Percentiles rank a stretch among this genome's conserved stretches.
Evolutionary conservation across 306 rosid species (phyloP).

Genomic region (Cicer judaicum): DNA sequence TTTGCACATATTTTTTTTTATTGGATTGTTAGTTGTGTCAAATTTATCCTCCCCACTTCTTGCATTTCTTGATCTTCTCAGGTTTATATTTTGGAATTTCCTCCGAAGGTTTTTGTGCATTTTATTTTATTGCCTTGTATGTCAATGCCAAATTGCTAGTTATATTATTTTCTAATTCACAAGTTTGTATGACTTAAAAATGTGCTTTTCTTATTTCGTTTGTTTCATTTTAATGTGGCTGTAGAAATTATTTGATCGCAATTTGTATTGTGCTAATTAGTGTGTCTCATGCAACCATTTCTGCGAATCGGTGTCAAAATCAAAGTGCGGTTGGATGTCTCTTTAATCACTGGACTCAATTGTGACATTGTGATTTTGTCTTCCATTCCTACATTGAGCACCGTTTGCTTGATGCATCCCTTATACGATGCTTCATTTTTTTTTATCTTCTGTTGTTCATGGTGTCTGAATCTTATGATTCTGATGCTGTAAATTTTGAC

Average conservation of each 20-base stretch:
- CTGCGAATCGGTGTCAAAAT: background rate
- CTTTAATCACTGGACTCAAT: background rate
- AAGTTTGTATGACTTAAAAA: slow-evolving; percentile 15
- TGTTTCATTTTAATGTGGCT: slow-evolving; percentile 10
- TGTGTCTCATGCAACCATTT: background rate
- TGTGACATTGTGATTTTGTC: slow-evolving; percentile 1
- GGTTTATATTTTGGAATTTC: background rate
- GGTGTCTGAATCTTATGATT: background rate
- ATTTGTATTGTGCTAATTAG: background rate
- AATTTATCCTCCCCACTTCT: slow-evolving; percentile 6
- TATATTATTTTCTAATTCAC: slow-evolving; percentile 16
- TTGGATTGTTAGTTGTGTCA: background rate
- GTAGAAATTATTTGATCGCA: background rate
- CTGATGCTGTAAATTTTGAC: slow-evolving; percentile 7
- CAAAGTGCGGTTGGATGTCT: background rate
- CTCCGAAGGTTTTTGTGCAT: background rate
- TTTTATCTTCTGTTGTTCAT: background rate
- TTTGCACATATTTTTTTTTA: slow-evolving; percentile 9
- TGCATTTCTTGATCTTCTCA: slow-evolving; percentile 27
- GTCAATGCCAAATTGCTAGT: slow-evolving; percentile 16
- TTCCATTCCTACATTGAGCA: background rate
- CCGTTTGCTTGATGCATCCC: background rate
- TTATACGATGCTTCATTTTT: slow-evolving; percentile 14
- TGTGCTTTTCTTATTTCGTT: slow-evolving; percentile 3
- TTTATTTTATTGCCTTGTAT: slow-evolving; percentile 12